These are phyloP conservation scores for Hemerocallis citrina DNA, from an alignment of 106 monocot species.

Conservation along the genomic window DNA sequence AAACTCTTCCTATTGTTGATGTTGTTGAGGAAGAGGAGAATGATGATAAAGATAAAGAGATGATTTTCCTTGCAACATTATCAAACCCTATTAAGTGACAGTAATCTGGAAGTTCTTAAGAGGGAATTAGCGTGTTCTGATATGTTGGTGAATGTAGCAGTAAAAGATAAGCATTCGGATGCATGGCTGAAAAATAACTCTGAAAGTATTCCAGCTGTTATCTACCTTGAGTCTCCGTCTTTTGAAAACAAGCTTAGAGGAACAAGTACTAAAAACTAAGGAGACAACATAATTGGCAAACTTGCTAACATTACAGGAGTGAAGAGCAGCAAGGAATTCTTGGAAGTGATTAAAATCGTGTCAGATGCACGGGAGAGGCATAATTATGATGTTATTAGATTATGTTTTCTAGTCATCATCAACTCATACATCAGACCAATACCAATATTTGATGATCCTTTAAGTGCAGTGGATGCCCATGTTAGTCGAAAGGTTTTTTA, in stretches of 20 bases:
- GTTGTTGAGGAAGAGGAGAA: no score
- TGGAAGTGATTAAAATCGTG: conserved; percentile 44
- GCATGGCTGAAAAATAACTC: conserved; percentile 49
- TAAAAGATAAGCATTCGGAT: conserved; percentile 34
- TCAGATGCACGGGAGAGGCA: conserved; percentile 79
- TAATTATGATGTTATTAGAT: conserved; percentile 87
- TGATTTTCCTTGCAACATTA: conserved; percentile 44
- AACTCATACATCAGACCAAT: conserved; percentile 81
- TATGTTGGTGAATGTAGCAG: conserved; percentile 59
- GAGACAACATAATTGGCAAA: conserved; percentile 28
- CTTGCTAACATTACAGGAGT: conserved; percentile 5
- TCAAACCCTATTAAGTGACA: conserved; percentile 3
- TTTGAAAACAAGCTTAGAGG: conserved; percentile 72
- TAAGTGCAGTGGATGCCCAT: no score
- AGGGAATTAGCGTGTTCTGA: conserved; percentile 34
- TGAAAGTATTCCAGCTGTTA: conserved; percentile 35
- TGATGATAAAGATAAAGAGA: no score
- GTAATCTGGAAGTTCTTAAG: conserved; percentile 16
- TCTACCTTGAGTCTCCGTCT: conserved; percentile 67
- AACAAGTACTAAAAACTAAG: conserved; percentile 14
- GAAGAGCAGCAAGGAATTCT: conserved; percentile 18
- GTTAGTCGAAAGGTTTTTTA: no score
- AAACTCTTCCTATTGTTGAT: no score
- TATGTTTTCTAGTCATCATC: conserved; percentile 81
- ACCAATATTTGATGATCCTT: conserved; percentile 38